Evolutionary conservation across 2,329 filamentous ascomycete species (phyloP), one percentile per base, ranked within the genome.

Genomic region (Fusarium circinatum): DNA sequence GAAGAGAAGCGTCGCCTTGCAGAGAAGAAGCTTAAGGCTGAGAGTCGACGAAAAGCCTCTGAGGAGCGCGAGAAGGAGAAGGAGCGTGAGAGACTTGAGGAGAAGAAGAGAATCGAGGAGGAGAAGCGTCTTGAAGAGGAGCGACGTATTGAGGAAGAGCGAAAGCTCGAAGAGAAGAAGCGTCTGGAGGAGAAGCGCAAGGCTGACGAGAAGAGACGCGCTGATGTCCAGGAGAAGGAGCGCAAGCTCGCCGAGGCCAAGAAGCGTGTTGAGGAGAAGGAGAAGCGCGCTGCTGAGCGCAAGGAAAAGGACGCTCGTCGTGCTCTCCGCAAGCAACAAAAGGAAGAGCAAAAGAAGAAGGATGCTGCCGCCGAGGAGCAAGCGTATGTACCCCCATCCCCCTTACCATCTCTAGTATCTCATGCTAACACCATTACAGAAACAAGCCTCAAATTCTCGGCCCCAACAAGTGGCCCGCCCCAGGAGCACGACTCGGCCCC

Each of bases 281-380:
- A 68, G 54, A 68, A 68, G 65, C 34, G 65, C 18, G 62, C 30
- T 4, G 63, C 65, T 28, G 65, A 68, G 63, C 65, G 65, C 18
- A 68, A 68, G 63, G 65, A 68, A 18, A 68, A 68, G 64, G 65
- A 68, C 3, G 56, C 64, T n/a, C 65, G 65, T 14, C 65, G 65
- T 18, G 48, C 66, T 14, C 32, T 63, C 42, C 64, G 65, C 32
- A 68, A 68, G 24, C 64, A 68, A 22, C 64, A 44, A 22, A 68
- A 68, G 48, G 65, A 68, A 17, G 65, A 68, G 22, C 64, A 68
- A 44, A 68, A 55, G 56, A 62, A 52, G 26, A 54, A 51, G 64
- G 65, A 68, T 22, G 64, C 64, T 36, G 32, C 41, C 32, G 44
- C 20, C 9, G 65, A 68, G 10, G 65, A 68, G 26, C 56, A 68